Evolutionary conservation across 2,329 filamentous ascomycete species (phyloP).

Genomic region (Ophiostoma piceae): DNA sequence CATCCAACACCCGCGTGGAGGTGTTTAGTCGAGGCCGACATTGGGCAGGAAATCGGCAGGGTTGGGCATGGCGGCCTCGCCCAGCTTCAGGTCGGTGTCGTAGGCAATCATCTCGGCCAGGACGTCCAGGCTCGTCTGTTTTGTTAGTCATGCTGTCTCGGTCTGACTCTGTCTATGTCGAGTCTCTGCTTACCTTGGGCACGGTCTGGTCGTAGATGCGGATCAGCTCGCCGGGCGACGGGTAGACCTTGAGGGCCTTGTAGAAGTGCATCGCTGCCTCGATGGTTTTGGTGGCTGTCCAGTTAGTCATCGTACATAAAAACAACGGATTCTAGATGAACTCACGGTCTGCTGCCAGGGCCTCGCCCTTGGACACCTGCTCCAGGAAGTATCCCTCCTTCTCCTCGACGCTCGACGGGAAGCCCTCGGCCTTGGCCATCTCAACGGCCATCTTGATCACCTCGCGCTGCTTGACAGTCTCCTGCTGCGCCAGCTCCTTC

Average conservation of each 20-base stretch:
- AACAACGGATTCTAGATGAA: slow-evolving; percentile 22
- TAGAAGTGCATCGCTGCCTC: slow-evolving; percentile 95
- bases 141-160: background rate
- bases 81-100: slow-evolving; percentile 26
- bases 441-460: slow-evolving; percentile 70
- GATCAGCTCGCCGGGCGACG: slow-evolving; percentile 86
- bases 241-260: slow-evolving; percentile 98
- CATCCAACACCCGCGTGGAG: background rate
- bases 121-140: slow-evolving; percentile 82
- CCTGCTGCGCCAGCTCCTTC: slow-evolving; percentile 65
- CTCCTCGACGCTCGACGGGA: slow-evolving; percentile 84
- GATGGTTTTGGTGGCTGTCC: slow-evolving; percentile 58
- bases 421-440: slow-evolving; percentile 82
- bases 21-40: slow-evolving; percentile 25
- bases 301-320: background rate
- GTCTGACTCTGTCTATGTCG: background rate
- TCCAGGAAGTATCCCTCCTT: slow-evolving; percentile 96
- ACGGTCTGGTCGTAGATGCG: slow-evolving; percentile 98
- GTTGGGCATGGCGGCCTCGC: slow-evolving; percentile 22
- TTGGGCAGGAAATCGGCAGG: slow-evolving; percentile 24
- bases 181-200: slow-evolving; percentile 63
- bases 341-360: slow-evolving; percentile 75
- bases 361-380: slow-evolving; percentile 85
- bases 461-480: slow-evolving; percentile 62
- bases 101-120: slow-evolving; percentile 92